Evolutionary conservation across 306 rosid genomes (phyloP).

Genomic region (Cucurbita maxima): DNA sequence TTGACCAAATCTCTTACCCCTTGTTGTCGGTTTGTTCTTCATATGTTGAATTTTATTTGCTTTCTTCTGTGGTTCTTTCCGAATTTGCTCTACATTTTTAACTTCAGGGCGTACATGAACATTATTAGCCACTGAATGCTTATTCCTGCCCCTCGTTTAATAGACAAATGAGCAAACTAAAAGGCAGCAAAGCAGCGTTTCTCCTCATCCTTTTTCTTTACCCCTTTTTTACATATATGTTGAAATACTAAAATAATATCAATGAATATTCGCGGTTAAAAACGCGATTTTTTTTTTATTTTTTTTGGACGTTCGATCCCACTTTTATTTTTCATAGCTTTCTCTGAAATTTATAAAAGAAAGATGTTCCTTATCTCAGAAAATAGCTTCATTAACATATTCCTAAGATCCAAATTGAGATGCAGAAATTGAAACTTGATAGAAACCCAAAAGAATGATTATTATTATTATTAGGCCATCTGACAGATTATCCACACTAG

Average conservation of each 20-base stretch:
- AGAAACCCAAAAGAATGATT: background rate
- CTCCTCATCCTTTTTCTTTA: background rate
- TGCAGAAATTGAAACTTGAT: background rate
- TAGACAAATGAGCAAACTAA: background rate
- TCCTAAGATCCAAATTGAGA: background rate
- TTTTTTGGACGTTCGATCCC: too few species aligned
- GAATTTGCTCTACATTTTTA: constrained; percentile 45
- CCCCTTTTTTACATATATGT: background rate
- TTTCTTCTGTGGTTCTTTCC: constrained; percentile 72
- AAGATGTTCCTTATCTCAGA: too few species aligned
- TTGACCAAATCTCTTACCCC: constrained; percentile 43
- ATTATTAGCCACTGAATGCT: background rate
- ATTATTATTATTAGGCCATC: too few species aligned
- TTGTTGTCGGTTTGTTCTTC: constrained; percentile 35
- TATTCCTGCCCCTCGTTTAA: background rate
- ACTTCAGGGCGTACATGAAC: background rate
- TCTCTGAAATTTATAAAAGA: too few species aligned
- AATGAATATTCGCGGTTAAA: background rate
- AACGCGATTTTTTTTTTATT: too few species aligned
- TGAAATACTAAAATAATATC: background rate
- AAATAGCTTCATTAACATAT: background rate
- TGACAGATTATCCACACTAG: background rate
- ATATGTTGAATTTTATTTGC: constrained; percentile 29
- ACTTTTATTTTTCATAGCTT: too few species aligned
- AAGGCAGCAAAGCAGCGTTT: background rate